These are phyloP conservation scores for Pythium folliculosum DNA, from an alignment of 352 stramenopile species.

Conservation along the genomic window DNA sequence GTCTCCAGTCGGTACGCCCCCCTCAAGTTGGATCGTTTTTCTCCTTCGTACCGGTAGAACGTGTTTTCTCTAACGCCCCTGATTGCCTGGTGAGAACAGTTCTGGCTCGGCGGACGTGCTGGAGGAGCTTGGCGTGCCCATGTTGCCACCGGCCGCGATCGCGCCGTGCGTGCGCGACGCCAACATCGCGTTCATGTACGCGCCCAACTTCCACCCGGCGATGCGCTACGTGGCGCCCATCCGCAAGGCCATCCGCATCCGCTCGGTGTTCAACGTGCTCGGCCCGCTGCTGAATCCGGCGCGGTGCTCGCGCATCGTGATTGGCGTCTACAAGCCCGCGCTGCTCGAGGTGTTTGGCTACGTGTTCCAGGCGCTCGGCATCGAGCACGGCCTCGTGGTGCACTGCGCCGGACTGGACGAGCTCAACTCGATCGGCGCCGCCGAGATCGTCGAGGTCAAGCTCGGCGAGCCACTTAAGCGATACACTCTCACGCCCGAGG, in stretches of 20 bases:
- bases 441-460: conserved; percentile 82
- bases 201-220: conserved; percentile 95
- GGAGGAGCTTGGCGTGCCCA: conserved; percentile 95
- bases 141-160: conserved; percentile 91
- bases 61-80: not conserved
- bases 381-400: conserved; percentile 98
- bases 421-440: conserved; percentile 94
- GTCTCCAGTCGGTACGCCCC: conserved; percentile 88
- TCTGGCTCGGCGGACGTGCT: conserved; percentile 97
- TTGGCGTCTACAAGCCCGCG: conserved; percentile 97
- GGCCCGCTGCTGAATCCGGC: conserved; percentile 98
- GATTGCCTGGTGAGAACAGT: too few relatives aligned
- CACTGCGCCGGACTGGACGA: conserved; percentile 99
- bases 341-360: conserved; percentile 88
- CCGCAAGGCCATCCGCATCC: conserved; percentile 95
- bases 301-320: conserved; percentile 94
- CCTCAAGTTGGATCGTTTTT: not conserved
- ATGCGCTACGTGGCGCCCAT: conserved; percentile 96
- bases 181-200: conserved; percentile 98
- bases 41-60: not conserved
- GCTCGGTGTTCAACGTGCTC: conserved; percentile 98
- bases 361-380: conserved; percentile 87
- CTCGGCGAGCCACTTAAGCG: conserved; percentile 42
- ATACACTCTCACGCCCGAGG: conserved; percentile 51
- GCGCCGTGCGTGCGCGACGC: conserved; percentile 91